phyloP scores from a whole-genome alignment of 192 early-diverging fungal genomes.

The Coemansia sp. region DNA sequence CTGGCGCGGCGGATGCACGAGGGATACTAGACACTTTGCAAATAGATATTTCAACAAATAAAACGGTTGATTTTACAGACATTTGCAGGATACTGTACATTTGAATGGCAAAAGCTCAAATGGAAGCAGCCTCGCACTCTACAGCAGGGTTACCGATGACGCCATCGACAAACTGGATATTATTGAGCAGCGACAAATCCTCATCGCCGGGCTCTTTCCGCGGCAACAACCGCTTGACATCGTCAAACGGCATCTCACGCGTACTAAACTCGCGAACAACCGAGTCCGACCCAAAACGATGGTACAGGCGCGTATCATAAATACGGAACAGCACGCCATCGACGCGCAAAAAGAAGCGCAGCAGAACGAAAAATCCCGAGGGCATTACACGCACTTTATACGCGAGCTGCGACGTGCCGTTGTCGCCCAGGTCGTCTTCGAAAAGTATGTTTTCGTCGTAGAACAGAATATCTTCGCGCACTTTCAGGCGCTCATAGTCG shows the following conservation, averaged over 20 bases:
- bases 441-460: conserved; percentile 93
- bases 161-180: conserved; percentile 49
- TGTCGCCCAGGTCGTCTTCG: conserved; percentile 97
- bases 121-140: conserved; percentile 34
- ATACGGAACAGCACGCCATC: conserved; percentile 90
- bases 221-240: conserved; percentile 42
- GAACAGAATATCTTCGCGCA: conserved; percentile 84
- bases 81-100: neutral
- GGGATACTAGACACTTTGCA: conserved; percentile 22
- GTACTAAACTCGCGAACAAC: conserved; percentile 72
- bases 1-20: conserved; percentile 37
- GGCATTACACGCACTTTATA: conserved; percentile 94
- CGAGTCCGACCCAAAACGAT: conserved; percentile 70
- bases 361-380: conserved; percentile 81
- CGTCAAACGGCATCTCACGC: conserved; percentile 64
- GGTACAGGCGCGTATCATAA: conserved; percentile 88
- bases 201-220: conserved; percentile 48
- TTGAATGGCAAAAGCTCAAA: neutral
- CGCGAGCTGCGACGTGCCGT: conserved; percentile 79
- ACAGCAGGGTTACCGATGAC: conserved; percentile 30
- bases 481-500: conserved; percentile 73
- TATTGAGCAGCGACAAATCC: conserved; percentile 50
- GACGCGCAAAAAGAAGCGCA: conserved; percentile 88
- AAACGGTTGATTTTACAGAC: no score
- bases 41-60: neutral